These are phyloP conservation scores for Chlorella sp. DNA, from an alignment of 139 green algal genomes.

Conservation along the genomic window DNA sequence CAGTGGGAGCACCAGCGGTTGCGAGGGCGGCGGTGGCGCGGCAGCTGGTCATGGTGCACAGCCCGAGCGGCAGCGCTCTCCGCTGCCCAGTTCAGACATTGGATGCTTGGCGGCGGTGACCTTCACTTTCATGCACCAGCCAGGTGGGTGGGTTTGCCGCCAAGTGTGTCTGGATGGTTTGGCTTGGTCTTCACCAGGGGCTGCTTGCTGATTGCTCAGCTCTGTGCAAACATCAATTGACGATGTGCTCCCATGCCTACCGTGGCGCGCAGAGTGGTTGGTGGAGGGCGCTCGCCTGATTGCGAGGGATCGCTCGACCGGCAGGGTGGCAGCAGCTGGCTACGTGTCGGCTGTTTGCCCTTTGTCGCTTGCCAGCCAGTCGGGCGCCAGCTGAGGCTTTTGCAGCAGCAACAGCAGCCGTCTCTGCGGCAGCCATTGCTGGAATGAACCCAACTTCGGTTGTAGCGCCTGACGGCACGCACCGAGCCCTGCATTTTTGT, in stretches of 20 bases:
- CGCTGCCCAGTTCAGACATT: neutral
- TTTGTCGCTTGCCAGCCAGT: no score
- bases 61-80: neutral
- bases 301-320: conserved; percentile 58
- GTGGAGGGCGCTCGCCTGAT: conserved; percentile 68
- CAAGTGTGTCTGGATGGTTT: no score
- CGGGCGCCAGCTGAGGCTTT: no score
- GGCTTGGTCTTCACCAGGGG: no score
- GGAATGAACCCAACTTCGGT: no score
- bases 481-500: no score
- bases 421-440: no score
- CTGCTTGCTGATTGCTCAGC: no score
- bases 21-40: neutral
- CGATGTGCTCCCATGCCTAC: no score
- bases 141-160: neutral
- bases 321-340: conserved; percentile 1
- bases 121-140: conserved; percentile 70
- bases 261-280: conserved; percentile 74
- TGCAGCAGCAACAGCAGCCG: no score
- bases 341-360: neutral
- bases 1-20: conserved; percentile 35
- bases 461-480: no score
- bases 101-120: conserved; percentile 42
- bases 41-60: neutral
- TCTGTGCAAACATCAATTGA: no score